phyloP scores from a whole-genome alignment of 441 rosid species.

The Daphne laureola region DNA sequence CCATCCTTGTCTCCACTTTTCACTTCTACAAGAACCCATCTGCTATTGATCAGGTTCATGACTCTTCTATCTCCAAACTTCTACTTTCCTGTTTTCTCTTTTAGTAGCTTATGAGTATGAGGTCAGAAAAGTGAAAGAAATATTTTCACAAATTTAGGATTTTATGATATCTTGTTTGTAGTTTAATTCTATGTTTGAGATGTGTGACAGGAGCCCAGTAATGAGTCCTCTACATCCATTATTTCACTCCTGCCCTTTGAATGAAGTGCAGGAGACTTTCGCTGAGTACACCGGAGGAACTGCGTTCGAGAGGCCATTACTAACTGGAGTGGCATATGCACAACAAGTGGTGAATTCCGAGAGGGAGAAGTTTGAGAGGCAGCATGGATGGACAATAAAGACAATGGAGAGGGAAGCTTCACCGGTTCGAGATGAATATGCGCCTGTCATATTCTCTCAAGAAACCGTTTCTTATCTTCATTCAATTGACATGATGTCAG shows the following conservation, averaged over 20 bases:
- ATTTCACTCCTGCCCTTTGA: not conserved
- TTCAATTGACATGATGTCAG: constrained; percentile 98
- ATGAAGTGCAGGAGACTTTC: constrained; percentile 68
- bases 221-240: too few species aligned
- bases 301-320: constrained; percentile 83
- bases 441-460: constrained; percentile 92
- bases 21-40: constrained; percentile 88
- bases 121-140: not conserved
- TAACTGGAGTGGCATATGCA: constrained; percentile 93
- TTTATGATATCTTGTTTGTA: not conserved
- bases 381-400: constrained; percentile 78
- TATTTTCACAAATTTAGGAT: constrained; percentile 1
- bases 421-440: constrained; percentile 84
- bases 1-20: constrained; percentile 92
- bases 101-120: not conserved
- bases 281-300: constrained; percentile 95
- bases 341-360: constrained; percentile 55
- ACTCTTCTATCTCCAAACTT: constrained; percentile 5
- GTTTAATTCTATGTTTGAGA: not conserved
- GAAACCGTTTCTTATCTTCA: constrained; percentile 81
- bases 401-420: constrained; percentile 85
- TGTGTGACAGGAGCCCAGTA: too few species aligned
- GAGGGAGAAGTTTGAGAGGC: constrained; percentile 77
- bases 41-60: constrained; percentile 90
- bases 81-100: constrained; percentile 4